A percentile compares a stretch with the other conserved stretches of the same genome.
Conservation (phyloP, 495 filamentous ascomycete species). For the Letharia lupina region DNA sequence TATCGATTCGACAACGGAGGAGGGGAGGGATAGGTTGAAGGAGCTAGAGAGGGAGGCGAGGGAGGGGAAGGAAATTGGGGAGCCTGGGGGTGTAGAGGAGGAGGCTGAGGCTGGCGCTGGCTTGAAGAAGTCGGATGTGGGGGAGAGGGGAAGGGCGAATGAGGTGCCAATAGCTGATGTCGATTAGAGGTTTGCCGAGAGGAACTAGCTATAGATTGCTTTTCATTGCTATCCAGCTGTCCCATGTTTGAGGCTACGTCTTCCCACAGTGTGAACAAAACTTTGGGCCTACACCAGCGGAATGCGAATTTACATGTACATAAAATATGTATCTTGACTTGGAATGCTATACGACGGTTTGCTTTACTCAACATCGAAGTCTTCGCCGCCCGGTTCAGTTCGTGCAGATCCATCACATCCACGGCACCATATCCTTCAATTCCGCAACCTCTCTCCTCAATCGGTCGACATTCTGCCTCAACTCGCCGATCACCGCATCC, state of each 20-base stretch:
- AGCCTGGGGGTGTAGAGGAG: constrained; percentile 29
- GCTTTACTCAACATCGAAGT: not conserved
- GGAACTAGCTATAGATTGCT: not conserved
- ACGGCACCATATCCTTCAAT: no score
- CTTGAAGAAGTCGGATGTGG: constrained; percentile 56
- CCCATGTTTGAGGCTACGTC: not conserved
- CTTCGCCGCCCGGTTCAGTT: no score
- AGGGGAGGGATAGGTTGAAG: constrained; percentile 69
- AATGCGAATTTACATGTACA: not conserved
- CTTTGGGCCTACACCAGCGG: no score
- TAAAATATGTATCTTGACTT: not conserved
- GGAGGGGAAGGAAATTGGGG: constrained; percentile 29
- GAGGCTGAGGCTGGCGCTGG: constrained; percentile 52
- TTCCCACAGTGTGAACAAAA: not conserved
- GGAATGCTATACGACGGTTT: not conserved
- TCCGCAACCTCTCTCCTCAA: no score
- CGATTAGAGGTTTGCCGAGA: constrained; percentile 5
- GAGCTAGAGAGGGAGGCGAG: constrained; percentile 60
- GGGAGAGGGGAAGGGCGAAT: constrained; percentile 21
- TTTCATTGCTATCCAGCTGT: not conserved
- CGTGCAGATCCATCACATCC: no score
- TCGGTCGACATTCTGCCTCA: no score
- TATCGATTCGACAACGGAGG: constrained; percentile 91
- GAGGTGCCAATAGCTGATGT: constrained; percentile 21
- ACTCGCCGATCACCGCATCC: no score